Evolutionary conservation across 164 flowering plant species (phyloP).

Genomic region (Chimonanthus praecox): DNA sequence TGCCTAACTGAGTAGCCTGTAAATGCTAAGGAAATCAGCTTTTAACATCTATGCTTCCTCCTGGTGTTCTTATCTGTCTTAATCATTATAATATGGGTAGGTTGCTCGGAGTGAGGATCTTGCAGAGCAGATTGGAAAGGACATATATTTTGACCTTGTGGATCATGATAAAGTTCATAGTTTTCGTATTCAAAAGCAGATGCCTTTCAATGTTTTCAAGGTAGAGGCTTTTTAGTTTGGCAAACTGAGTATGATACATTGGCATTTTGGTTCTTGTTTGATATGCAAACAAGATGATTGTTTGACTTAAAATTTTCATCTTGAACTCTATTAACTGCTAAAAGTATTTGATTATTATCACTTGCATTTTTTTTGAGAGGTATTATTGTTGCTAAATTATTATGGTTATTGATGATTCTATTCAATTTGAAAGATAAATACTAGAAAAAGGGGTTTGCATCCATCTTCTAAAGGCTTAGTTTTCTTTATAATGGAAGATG

Average conservation of each 20-base stretch:
- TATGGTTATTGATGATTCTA: too few species aligned
- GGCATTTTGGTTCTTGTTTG: neutral
- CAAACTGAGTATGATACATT: neutral
- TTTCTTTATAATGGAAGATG: too few species aligned
- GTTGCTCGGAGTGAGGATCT: constrained; percentile 82
- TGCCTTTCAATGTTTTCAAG: constrained; percentile 58
- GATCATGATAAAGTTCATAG: constrained; percentile 84
- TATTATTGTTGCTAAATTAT: too few species aligned
- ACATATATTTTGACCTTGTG: constrained; percentile 78
- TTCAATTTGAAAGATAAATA: too few species aligned
- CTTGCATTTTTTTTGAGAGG: too few species aligned
- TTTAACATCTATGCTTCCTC: neutral
- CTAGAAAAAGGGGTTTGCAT: too few species aligned
- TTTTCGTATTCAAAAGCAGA: constrained; percentile 74
- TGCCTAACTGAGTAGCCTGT: neutral
- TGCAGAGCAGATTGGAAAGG: constrained; percentile 67
- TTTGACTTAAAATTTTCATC: too few species aligned
- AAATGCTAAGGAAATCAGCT: neutral
- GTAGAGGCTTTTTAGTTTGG: constrained; percentile 20
- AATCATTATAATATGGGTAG: constrained; percentile 22
- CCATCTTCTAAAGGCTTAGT: too few species aligned
- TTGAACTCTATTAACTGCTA: too few species aligned
- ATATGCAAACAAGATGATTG: too few species aligned
- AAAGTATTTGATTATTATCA: too few species aligned
- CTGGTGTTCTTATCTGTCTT: neutral